A percentile compares a stretch with the other conserved stretches of the same genome.
These are phyloP conservation scores for Castanea sativa DNA, from an alignment of 306 rosid species.

Conservation along the genomic window DNA sequence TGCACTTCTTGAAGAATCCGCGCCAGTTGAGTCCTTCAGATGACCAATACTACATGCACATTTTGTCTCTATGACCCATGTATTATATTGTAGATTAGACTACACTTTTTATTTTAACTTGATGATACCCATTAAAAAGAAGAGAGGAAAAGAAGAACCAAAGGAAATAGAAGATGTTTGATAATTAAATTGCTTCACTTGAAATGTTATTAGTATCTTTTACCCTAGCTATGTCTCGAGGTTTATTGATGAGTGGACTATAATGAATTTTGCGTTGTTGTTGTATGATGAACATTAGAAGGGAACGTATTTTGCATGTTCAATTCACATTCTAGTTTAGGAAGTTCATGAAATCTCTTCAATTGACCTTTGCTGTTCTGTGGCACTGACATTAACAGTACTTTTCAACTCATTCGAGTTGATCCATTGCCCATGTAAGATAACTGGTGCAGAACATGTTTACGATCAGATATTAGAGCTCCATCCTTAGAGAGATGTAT, in stretches of 20 bases:
- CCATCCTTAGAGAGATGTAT: too few relatives aligned
- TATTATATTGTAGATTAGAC: slow-evolving; percentile 2
- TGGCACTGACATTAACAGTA: too few relatives aligned
- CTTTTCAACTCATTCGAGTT: too few relatives aligned
- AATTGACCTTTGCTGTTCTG: too few relatives aligned
- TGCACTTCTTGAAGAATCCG: slow-evolving; percentile 68
- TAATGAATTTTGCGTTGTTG: background rate
- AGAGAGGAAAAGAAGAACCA: slow-evolving; percentile 1
- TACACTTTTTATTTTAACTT: background rate
- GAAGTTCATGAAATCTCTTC: background rate
- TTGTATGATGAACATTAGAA: background rate
- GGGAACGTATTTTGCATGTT: background rate
- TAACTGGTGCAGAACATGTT: too few relatives aligned
- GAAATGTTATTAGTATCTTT: background rate
- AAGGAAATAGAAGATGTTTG: background rate
- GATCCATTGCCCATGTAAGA: too few relatives aligned
- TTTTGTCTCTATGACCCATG: slow-evolving; percentile 1
- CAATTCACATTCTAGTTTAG: background rate
- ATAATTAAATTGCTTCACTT: background rate
- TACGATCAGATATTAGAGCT: too few relatives aligned
- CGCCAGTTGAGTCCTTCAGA: slow-evolving; percentile 84
- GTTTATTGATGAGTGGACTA: background rate
- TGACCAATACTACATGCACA: slow-evolving; percentile 17
- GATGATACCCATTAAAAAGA: background rate
- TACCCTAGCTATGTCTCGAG: background rate